Evolutionary conservation across 768 basidiomycete genomes (phyloP).

Genomic region (Agaricus blazei): DNA sequence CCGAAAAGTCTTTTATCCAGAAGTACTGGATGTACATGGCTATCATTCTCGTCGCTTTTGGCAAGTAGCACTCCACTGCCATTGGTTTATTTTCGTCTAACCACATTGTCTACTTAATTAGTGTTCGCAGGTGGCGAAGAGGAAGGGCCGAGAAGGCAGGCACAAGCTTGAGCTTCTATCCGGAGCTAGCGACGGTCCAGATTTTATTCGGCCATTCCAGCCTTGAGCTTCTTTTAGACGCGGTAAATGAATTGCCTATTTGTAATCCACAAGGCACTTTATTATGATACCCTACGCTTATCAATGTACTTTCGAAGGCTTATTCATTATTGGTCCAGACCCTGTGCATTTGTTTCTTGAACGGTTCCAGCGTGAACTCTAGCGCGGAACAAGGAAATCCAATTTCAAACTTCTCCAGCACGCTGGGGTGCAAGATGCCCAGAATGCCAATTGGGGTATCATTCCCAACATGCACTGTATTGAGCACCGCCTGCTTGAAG

Average conservation of each 20-base stretch:
- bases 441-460: conserved; percentile 85
- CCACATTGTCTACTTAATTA: not conserved
- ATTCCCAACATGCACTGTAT: conserved; percentile 31
- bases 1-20: conserved; percentile 77
- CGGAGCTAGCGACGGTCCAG: too few species aligned
- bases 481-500: conserved; percentile 40
- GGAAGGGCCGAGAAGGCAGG: conserved; percentile 18
- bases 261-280: not conserved
- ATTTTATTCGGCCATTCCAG: not conserved
- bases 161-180: conserved; percentile 1
- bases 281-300: conserved; percentile 11
- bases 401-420: conserved; percentile 91
- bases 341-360: conserved; percentile 67
- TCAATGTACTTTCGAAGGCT: conserved; percentile 5
- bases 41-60: conserved; percentile 48
- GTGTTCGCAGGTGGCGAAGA: conserved; percentile 32
- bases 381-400: conserved; percentile 91
- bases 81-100: not conserved
- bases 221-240: not conserved
- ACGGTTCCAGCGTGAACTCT: conserved; percentile 94
- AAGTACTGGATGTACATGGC: conserved; percentile 90
- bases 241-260: not conserved
- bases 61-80: conserved; percentile 34
- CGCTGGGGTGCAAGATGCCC: conserved; percentile 90
- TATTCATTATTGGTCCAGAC: conserved; percentile 53